phyloP scores from a whole-genome alignment of 1,139 yeast genomes.

The Blastobotrys serpentis region DNA sequence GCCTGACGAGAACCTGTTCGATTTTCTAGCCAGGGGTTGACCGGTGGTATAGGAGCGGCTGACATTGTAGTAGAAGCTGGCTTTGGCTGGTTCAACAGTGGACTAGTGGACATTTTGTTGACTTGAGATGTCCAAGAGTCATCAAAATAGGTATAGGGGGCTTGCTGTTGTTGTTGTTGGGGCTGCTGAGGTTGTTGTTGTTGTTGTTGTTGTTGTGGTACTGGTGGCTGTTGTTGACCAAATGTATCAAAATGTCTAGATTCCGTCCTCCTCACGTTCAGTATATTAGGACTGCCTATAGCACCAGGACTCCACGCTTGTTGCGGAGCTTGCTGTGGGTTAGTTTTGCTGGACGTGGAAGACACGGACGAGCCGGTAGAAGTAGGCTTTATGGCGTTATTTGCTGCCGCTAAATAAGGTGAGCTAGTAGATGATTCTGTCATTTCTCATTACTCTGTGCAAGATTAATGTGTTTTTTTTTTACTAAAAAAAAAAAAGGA shows the following conservation, averaged over 20 bases:
- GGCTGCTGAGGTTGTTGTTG: too few relatives aligned
- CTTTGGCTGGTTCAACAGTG: constrained; percentile 10
- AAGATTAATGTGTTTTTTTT: background rate
- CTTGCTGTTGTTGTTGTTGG: background rate
- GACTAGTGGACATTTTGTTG: constrained; percentile 1
- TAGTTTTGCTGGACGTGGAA: constrained; percentile 1
- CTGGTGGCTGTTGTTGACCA: too few relatives aligned
- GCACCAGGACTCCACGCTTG: constrained; percentile 6
- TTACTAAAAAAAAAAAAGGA: background rate
- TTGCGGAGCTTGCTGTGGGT: constrained; percentile 6
- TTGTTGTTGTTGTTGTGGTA: background rate
- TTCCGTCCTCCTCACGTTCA: constrained; percentile 24
- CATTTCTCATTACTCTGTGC: constrained; percentile 6
- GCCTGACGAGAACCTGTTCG: background rate
- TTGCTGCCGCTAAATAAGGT: constrained; percentile 8
- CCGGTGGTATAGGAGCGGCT: constrained; percentile 3
- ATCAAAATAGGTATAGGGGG: constrained; percentile 15
- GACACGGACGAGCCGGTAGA: constrained; percentile 11
- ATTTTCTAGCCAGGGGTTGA: constrained; percentile 9
- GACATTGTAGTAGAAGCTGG: constrained; percentile 1
- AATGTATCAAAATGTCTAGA: constrained; percentile 31
- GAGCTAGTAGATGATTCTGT: constrained; percentile 7
- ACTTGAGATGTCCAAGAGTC: constrained; percentile 7
- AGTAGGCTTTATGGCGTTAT: constrained; percentile 13
- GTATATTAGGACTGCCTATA: background rate